Evolutionary conservation across 257 asterid species (phyloP).

Genomic region (Asclepias syriaca): DNA sequence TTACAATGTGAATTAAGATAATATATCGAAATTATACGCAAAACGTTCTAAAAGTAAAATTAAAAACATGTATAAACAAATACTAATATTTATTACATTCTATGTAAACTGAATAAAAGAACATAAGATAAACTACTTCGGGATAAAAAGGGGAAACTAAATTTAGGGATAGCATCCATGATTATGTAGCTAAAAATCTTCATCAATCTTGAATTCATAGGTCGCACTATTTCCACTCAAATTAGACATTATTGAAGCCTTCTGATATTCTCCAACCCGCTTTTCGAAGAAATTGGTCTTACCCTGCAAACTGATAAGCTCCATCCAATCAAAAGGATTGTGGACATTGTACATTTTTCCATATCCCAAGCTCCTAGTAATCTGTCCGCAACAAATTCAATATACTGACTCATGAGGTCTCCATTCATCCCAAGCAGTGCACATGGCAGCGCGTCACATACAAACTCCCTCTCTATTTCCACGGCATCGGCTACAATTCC

Average conservation of each 20-base stretch:
- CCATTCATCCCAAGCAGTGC: slow-evolving; percentile 86
- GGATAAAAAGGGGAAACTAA: background rate
- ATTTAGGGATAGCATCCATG: background rate
- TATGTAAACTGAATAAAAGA: background rate
- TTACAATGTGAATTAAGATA: too few species aligned
- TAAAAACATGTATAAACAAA: background rate
- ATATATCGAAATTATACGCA: too few species aligned
- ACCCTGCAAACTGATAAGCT: slow-evolving; percentile 85
- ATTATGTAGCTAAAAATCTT: slow-evolving; percentile 51
- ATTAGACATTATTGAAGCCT: slow-evolving; percentile 71
- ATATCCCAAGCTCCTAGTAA: slow-evolving; percentile 64
- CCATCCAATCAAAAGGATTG: slow-evolving; percentile 98
- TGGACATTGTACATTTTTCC: slow-evolving; percentile 51
- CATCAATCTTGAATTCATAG: slow-evolving; percentile 66
- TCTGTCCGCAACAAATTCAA: slow-evolving; percentile 82
- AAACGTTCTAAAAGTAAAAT: too few species aligned
- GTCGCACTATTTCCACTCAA: slow-evolving; percentile 49
- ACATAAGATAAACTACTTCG: background rate
- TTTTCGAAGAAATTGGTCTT: slow-evolving; percentile 96
- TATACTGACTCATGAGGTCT: slow-evolving; percentile 68
- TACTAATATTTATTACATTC: background rate
- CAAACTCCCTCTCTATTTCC: slow-evolving; percentile 73
- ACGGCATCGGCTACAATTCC: slow-evolving; percentile 66
- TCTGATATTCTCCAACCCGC: slow-evolving; percentile 94
- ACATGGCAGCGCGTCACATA: slow-evolving; percentile 77